These are phyloP conservation scores for Boletales sp. DNA, from an alignment of 768 basidiomycete genomes.

Conservation along the genomic window DNA sequence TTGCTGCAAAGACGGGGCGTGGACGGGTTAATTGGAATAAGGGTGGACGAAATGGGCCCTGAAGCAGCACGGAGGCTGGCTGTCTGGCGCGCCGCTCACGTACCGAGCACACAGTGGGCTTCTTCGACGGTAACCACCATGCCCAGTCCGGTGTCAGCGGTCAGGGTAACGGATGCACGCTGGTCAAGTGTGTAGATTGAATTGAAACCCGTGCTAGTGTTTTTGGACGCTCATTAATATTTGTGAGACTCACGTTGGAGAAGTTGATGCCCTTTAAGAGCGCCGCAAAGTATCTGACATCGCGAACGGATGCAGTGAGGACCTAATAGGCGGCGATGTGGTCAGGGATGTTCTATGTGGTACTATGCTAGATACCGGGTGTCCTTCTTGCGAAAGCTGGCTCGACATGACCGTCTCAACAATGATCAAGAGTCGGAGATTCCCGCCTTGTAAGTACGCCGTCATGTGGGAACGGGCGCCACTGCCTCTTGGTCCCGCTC, in stretches of 20 bases:
- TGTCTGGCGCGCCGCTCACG: constrained; percentile 14
- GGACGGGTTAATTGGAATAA: neutral
- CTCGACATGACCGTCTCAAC: constrained; percentile 2
- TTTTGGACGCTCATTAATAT: neutral
- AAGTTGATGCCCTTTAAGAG: constrained; percentile 83
- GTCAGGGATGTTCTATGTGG: constrained; percentile 3
- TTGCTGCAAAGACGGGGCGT: constrained; percentile 46
- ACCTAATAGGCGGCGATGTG: constrained; percentile 33
- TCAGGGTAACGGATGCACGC: constrained; percentile 75
- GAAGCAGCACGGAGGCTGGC: constrained; percentile 3
- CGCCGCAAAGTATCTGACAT: constrained; percentile 76
- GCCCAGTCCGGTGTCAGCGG: constrained; percentile 62
- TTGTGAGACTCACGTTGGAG: constrained; percentile 53
- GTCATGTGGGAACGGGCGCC: too few relatives aligned
- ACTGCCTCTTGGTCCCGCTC: neutral
- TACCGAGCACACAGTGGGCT: constrained; percentile 75
- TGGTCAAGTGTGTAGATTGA: constrained; percentile 26
- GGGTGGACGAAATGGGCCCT: neutral
- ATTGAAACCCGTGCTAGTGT: neutral
- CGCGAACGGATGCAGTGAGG: constrained; percentile 69
- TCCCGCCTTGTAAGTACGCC: too few relatives aligned
- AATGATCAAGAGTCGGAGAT: too few relatives aligned
- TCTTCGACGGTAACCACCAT: constrained; percentile 84
- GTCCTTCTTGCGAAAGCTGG: constrained; percentile 16
- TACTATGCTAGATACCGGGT: constrained; percentile 15